Base-by-base conservation (phyloP, 352 stramenopile genomes). In the Thalassiosira exigua region DNA sequence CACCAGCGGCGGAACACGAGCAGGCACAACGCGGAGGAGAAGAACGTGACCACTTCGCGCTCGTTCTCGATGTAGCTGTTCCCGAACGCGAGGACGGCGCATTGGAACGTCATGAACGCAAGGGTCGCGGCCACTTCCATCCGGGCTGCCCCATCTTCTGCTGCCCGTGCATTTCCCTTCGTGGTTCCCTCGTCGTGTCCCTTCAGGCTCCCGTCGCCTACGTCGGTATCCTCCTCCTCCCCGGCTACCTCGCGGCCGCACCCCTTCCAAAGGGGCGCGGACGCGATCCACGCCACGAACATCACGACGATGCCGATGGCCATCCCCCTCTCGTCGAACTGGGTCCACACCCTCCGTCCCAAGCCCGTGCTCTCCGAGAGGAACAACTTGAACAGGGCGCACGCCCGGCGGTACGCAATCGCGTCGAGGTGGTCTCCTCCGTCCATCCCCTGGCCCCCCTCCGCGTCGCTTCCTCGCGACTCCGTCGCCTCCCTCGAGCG, bases 1-100 rank as follows among this genome's bases (percentile, higher is more conserved):
- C 71, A 69, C 69, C 70, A 83, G 29, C 85, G 59, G 64, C 84
- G 46, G 30, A 72, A 81, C 27, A 91, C 46, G 1, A 77, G 21
- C 3, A 89, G 29, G 29, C 77, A 88, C 1, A 92, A 53, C 17
- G 86, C 69, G 7, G 74, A 64, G 9, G 92, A 60, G 56, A 81
- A 85, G 58, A 86, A 93, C 61, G 82, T 84, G 0, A 90, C 71
- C 50, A 90, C 85, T 4, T 74, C 51, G 67, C 85, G 44, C 75
- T 93, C 88, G 24, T 83, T 66, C 36, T 85, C 69, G 77, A 93
- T 93, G 56, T 93, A 93, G 61, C 83, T 91, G 66, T 93, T 93
- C 26, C 84, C 79, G 64, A 93, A 93, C 19, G 88, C 89, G n/a
- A 93, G 73, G 11, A 91, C 41, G 26, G 64, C 83, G 68, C 81